phyloP scores from a whole-genome alignment of 495 filamentous ascomycete species.

The Aspergillus taichungensis region DNA sequence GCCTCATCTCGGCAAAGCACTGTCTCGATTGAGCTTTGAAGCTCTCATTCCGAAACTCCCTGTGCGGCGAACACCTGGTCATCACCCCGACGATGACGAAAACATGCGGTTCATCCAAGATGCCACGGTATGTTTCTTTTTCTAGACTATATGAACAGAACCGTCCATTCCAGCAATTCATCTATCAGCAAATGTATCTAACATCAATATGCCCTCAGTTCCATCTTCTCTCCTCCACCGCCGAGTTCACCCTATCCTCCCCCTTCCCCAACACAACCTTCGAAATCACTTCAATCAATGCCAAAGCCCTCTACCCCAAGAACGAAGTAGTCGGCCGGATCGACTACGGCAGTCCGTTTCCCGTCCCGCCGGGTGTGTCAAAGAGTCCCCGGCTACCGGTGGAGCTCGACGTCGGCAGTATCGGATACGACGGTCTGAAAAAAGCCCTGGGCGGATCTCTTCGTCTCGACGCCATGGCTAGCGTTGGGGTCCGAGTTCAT shows the following conservation, averaged over 20 bases:
- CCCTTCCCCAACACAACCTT: conserved; percentile 64
- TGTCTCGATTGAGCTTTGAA: conserved; percentile 58
- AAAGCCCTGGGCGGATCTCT: conserved; percentile 77
- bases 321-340: conserved; percentile 70
- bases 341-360: conserved; percentile 61
- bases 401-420: conserved; percentile 60
- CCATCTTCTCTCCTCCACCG: conserved; percentile 78
- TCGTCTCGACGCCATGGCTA: conserved; percentile 69
- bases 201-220: conserved; percentile 33
- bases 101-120: conserved; percentile 67
- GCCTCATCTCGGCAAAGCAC: conserved; percentile 60
- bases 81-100: conserved; percentile 30
- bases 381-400: conserved; percentile 72
- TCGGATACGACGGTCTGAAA: conserved; percentile 73
- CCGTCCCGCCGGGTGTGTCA: conserved; percentile 64
- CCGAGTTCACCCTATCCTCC: conserved; percentile 73
- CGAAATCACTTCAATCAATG: conserved; percentile 68
- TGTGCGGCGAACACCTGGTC: conserved; percentile 38
- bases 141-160: conserved; percentile 10
- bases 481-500: conserved; percentile 61
- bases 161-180: conserved; percentile 1
- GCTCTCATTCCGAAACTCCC: conserved; percentile 60
- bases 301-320: conserved; percentile 75
- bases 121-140: conserved; percentile 54
- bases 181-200: conserved; percentile 5